Percentiles rank a stretch among this genome's conserved stretches.
Conservation (phyloP, 257 asterid species). For the Jacaranda copaia region DNA sequence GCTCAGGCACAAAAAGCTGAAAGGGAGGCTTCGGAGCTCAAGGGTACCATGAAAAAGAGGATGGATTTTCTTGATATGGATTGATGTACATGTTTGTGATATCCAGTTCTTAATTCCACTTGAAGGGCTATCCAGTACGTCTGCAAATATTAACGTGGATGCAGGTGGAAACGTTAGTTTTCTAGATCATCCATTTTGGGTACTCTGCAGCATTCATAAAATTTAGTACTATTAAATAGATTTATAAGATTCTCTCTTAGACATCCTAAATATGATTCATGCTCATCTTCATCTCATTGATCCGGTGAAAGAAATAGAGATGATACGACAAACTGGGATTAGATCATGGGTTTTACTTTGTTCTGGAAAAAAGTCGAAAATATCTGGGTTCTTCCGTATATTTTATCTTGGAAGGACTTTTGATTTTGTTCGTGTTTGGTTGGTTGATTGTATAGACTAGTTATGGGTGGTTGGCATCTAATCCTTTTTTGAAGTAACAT, state of each 20-base stretch:
- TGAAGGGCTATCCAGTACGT: background rate
- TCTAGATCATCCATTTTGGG: background rate
- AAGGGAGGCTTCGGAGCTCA: constrained; percentile 86
- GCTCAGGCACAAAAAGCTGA: constrained; percentile 91
- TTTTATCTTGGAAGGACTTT: constrained; percentile 45
- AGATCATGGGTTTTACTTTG: constrained; percentile 2
- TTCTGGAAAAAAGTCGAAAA: background rate
- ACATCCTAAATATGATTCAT: constrained; percentile 9
- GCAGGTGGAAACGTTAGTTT: constrained; percentile 24
- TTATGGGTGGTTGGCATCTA: background rate
- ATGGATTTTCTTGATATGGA: constrained; percentile 98
- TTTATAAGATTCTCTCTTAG: constrained; percentile 17
- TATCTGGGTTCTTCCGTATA: constrained; percentile 41
- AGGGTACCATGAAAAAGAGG: constrained; percentile 91
- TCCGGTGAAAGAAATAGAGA: constrained; percentile 5
- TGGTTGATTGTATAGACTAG: constrained; percentile 22
- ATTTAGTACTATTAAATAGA: constrained; percentile 32
- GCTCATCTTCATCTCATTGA: constrained; percentile 11
- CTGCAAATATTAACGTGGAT: constrained; percentile 40
- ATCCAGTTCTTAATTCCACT: constrained; percentile 20
- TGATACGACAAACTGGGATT: background rate
- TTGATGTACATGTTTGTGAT: constrained; percentile 41
- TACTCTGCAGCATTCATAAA: constrained; percentile 41
- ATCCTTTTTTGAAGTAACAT: background rate
- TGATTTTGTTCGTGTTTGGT: constrained; percentile 17